Evolutionary conservation across 768 basidiomycete species (phyloP).

Genomic region (Mycena latifolia): DNA sequence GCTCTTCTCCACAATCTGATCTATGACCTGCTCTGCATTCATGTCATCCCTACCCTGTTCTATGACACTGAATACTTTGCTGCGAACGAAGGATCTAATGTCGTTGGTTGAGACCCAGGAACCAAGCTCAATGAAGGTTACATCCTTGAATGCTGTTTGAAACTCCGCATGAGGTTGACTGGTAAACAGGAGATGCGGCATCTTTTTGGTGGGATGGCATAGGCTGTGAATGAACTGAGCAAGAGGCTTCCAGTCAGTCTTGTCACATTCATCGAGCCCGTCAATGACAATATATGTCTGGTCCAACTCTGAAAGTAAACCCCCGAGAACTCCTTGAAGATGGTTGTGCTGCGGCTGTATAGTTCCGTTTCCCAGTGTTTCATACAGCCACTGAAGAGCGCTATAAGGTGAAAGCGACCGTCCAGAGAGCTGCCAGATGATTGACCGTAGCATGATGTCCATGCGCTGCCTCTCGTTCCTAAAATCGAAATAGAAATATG

Average conservation of each 20-base stretch:
- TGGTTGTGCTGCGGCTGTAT: conserved; percentile 1
- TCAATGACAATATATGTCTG: not conserved
- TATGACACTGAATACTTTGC: not conserved
- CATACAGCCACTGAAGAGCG: not conserved
- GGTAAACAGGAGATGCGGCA: conserved; percentile 4
- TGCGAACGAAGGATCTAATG: not conserved
- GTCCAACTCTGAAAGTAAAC: conserved; percentile 1
- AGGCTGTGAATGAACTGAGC: conserved; percentile 1
- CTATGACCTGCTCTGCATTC: not conserved
- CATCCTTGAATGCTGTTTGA: conserved; percentile 2
- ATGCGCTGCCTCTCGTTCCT: not conserved
- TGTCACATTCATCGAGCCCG: not conserved
- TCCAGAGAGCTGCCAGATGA: conserved; percentile 9
- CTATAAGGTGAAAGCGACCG: not conserved
- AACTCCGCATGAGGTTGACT: conserved; percentile 3
- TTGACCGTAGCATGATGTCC: conserved; percentile 3
- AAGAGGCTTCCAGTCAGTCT: not conserved
- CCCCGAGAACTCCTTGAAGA: not conserved
- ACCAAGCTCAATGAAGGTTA: not conserved
- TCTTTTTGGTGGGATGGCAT: not conserved
- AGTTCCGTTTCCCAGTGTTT: not conserved
- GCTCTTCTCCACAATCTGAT: not conserved
- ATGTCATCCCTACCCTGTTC: not conserved
- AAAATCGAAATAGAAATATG: conserved; percentile 5
- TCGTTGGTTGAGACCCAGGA: not conserved